phyloP scores from a whole-genome alignment of 257 asterid genomes.

The Voacanga thouarsii region DNA sequence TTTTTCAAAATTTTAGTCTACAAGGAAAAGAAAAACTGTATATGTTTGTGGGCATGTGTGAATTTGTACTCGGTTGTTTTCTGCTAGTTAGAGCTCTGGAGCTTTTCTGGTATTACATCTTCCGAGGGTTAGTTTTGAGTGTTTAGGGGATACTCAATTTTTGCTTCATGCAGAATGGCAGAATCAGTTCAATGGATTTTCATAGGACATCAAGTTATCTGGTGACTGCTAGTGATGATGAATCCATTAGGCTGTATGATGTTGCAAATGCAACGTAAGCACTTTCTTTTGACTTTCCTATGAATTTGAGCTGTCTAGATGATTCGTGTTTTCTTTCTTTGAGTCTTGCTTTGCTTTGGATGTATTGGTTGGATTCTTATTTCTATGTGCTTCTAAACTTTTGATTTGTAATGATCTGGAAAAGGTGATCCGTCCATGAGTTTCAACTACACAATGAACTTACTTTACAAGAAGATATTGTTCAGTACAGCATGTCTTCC shows the following conservation, averaged over 20 bases:
- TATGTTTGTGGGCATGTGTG: not conserved
- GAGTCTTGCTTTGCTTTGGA: not conserved
- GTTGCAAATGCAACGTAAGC: constrained; percentile 82
- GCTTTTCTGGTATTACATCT: not conserved
- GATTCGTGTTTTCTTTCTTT: constrained; percentile 10
- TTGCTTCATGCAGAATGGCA: constrained; percentile 66
- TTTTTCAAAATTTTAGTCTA: not conserved
- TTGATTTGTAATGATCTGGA: not conserved
- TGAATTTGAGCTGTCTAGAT: not conserved
- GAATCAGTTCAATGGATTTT: constrained; percentile 98
- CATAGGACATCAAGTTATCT: constrained; percentile 74
- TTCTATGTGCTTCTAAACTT: not conserved
- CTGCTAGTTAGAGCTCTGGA: not conserved
- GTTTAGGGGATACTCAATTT: constrained; percentile 12
- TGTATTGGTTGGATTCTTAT: not conserved
- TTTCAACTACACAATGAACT: not conserved
- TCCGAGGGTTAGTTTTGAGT: not conserved
- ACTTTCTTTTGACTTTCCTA: constrained; percentile 15
- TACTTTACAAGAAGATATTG: not conserved
- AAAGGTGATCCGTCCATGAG: not conserved
- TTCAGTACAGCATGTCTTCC: not conserved
- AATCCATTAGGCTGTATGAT: constrained; percentile 89
- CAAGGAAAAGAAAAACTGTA: not conserved
- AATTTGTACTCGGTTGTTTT: not conserved
- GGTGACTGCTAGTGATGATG: constrained; percentile 98